Evolutionary conservation across 257 asterid genomes (phyloP).

Genomic region (Primulina tabacum): DNA sequence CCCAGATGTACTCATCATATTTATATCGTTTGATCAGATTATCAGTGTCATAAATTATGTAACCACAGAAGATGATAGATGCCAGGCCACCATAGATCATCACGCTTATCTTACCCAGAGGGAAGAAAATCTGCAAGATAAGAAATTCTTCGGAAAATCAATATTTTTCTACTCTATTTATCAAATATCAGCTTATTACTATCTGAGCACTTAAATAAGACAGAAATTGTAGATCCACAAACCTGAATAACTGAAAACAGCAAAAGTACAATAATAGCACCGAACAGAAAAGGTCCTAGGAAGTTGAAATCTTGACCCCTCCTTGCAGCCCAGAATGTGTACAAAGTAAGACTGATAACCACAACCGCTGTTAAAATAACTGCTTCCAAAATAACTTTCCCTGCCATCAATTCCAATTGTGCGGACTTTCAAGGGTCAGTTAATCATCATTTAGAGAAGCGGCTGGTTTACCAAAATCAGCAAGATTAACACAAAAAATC

Average conservation of each 20-base stretch:
- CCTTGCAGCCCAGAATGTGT: conserved; percentile 77
- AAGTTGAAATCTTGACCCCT: conserved; percentile 59
- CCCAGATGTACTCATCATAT: conserved; percentile 63
- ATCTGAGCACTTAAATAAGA: background rate
- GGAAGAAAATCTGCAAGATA: conserved; percentile 48
- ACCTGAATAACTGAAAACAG: conserved; percentile 54
- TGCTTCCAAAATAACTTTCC: conserved; percentile 48
- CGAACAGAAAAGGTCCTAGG: conserved; percentile 47
- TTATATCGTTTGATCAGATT: conserved; percentile 44
- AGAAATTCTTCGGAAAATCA: background rate
- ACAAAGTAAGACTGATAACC: conserved; percentile 50
- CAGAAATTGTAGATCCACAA: background rate
- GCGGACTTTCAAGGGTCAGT: background rate
- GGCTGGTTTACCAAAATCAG: background rate
- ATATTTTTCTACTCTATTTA: background rate
- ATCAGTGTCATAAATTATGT: conserved; percentile 49
- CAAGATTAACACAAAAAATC: background rate
- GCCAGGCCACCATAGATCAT: conserved; percentile 41
- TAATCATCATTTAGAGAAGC: background rate
- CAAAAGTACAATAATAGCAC: conserved; percentile 33
- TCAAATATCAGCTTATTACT: background rate
- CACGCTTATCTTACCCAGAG: conserved; percentile 39
- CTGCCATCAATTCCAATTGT: conserved; percentile 23
- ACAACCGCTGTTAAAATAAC: conserved; percentile 44
- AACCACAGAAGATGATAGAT: conserved; percentile 42